These are phyloP conservation scores for Cystofilobasidium capitatum DNA, from an alignment of 768 basidiomycete genomes.

Conservation along the genomic window DNA sequence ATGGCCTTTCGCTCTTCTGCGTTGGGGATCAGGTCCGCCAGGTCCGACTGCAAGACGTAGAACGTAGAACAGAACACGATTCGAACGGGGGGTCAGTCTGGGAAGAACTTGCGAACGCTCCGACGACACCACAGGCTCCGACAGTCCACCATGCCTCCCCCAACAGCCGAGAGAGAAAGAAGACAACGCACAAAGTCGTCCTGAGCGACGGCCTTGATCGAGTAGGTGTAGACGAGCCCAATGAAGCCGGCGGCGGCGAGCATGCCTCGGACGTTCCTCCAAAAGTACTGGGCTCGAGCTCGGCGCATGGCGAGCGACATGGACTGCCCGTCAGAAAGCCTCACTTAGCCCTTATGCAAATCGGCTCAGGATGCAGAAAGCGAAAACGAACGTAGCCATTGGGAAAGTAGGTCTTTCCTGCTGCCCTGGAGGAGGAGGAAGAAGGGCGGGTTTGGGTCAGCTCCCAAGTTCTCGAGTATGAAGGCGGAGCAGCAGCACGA, in stretches of 20 bases:
- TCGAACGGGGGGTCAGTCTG: background rate
- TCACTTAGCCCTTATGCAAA: background rate
- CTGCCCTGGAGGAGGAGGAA: constrained; percentile 4
- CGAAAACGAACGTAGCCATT: constrained; percentile 22
- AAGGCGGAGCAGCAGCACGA: background rate
- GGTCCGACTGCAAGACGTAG: constrained; percentile 9
- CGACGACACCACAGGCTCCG: background rate
- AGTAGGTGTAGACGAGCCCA: constrained; percentile 17
- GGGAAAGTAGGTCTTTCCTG: constrained; percentile 24
- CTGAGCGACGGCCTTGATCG: constrained; percentile 22
- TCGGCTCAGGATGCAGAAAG: background rate
- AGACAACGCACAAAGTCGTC: constrained; percentile 22
- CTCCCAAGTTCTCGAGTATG: background rate
- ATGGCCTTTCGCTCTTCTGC: constrained; percentile 3
- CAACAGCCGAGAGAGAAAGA: background rate
- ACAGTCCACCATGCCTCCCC: background rate
- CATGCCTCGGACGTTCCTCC: constrained; percentile 20
- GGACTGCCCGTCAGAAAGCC: background rate
- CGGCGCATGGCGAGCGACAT: constrained; percentile 24
- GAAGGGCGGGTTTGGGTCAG: background rate
- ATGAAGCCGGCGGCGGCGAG: background rate
- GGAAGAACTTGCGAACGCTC: background rate
- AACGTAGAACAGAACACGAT: background rate
- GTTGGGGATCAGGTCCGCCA: constrained; percentile 20
- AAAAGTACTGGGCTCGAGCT: constrained; percentile 21